Conservation (phyloP, 2,329 filamentous ascomycete genomes). For the Exophiala oligosperma region DNA sequence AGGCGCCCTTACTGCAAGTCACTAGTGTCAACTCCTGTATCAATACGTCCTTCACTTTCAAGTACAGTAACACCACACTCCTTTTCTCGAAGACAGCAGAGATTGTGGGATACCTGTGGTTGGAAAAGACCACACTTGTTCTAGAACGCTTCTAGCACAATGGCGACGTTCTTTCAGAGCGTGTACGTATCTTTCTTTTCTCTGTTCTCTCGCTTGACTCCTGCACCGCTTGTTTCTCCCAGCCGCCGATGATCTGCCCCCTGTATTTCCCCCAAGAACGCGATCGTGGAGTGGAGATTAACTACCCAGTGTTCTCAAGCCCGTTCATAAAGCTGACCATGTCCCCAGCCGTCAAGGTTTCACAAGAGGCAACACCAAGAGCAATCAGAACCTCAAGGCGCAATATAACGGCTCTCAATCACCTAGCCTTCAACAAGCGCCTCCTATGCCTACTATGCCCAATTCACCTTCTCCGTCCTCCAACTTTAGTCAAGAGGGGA, state of each 20-base stretch:
- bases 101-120: neutral
- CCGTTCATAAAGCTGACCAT: conserved; percentile 33
- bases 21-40: too few species aligned
- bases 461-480: conserved; percentile 43
- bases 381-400: conserved; percentile 40
- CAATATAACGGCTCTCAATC: conserved; percentile 33
- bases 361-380: conserved; percentile 48
- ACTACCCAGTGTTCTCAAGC: conserved; percentile 20
- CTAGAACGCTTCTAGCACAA: conserved; percentile 29
- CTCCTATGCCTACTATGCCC: conserved; percentile 35
- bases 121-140: neutral
- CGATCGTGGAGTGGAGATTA: conserved; percentile 17
- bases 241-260: conserved; percentile 1
- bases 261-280: conserved; percentile 7
- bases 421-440: conserved; percentile 32
- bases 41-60: neutral
- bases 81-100: conserved; percentile 2
- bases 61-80: neutral
- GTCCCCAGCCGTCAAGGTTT: conserved; percentile 48
- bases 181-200: conserved; percentile 38
- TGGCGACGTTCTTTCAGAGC: conserved; percentile 52
- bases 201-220: conserved; percentile 2
- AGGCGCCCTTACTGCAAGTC: too few species aligned
- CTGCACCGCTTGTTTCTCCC: neutral
- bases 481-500: conserved; percentile 36